These are phyloP conservation scores for Coemansia sp. DNA, from an alignment of 192 early-diverging fungal genomes.

Conservation along the genomic window DNA sequence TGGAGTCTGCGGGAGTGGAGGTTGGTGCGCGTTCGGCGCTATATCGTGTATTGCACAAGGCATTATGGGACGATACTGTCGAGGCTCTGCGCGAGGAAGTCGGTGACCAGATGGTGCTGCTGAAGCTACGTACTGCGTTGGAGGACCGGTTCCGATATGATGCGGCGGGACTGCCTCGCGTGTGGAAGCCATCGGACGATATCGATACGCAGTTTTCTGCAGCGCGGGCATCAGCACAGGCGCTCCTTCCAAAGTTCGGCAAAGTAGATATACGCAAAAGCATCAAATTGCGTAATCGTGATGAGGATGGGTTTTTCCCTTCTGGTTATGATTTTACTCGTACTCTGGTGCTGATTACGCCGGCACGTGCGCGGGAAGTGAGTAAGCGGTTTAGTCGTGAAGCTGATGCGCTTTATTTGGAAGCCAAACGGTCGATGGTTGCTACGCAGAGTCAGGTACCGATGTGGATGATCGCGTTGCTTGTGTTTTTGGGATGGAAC, in stretches of 20 bases:
- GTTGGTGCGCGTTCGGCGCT: slow-evolving; percentile 55
- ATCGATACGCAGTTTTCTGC: slow-evolving; percentile 84
- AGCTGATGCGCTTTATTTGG: slow-evolving; percentile 87
- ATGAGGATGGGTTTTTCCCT: slow-evolving; percentile 24
- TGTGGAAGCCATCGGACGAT: slow-evolving; percentile 95
- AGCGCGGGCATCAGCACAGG: slow-evolving; percentile 69
- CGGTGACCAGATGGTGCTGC: slow-evolving; percentile 79
- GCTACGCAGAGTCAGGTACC: slow-evolving; percentile 85
- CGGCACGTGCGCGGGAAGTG: slow-evolving; percentile 69
- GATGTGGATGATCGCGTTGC: slow-evolving; percentile 77
- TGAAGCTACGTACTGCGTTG: slow-evolving; percentile 77
- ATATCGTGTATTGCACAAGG: slow-evolving; percentile 59
- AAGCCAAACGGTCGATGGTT: slow-evolving; percentile 95
- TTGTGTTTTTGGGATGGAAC: slow-evolving; percentile 92
- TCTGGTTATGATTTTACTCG: slow-evolving; percentile 62
- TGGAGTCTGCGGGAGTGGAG: slow-evolving; percentile 26
- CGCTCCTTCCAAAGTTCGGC: slow-evolving; percentile 70
- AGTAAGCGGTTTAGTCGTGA: slow-evolving; percentile 83
- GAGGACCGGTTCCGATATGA: slow-evolving; percentile 95
- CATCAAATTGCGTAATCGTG: slow-evolving; percentile 1
- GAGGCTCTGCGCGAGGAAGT: slow-evolving; percentile 80
- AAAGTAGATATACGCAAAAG: slow-evolving; percentile 63
- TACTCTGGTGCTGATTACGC: slow-evolving; percentile 65
- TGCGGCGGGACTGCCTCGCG: slow-evolving; percentile 84
- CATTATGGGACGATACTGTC: slow-evolving; percentile 72